Percentiles rank a stretch among this genome's conserved stretches.
These are phyloP conservation scores for Suillus cothurnatus DNA, from an alignment of 768 basidiomycete species.

Conservation along the genomic window DNA sequence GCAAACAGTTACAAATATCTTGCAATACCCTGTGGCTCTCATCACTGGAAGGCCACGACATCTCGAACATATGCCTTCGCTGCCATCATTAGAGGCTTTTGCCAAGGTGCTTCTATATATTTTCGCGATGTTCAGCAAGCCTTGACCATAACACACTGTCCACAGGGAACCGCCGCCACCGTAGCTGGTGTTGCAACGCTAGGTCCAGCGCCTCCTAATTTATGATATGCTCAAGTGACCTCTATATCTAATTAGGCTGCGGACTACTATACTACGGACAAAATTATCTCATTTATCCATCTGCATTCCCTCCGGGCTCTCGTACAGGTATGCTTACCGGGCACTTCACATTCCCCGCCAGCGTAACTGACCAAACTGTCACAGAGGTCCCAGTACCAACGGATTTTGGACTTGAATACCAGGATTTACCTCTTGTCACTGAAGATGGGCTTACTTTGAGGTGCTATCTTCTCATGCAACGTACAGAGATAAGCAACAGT, in stretches of 20 bases:
- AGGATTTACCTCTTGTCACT: constrained; percentile 72
- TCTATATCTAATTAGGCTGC: constrained; percentile 45
- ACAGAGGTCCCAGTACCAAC: constrained; percentile 73
- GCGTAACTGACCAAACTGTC: neutral
- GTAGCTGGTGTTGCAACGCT: constrained; percentile 59
- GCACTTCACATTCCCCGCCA: neutral
- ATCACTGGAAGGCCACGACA: neutral
- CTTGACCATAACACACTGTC: neutral
- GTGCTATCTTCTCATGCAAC: constrained; percentile 77
- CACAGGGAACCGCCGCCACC: constrained; percentile 57
- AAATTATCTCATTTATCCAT: constrained; percentile 88
- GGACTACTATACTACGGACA: constrained; percentile 86
- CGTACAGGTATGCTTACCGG: constrained; percentile 60
- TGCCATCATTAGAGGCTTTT: constrained; percentile 46
- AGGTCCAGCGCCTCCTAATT: constrained; percentile 38
- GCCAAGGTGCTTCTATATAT: constrained; percentile 39
- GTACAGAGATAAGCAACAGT: constrained; percentile 43
- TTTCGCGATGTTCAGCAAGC: too few relatives aligned
- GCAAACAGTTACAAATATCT: constrained; percentile 4
- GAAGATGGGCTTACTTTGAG: constrained; percentile 71
- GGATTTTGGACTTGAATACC: constrained; percentile 72
- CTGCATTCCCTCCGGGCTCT: constrained; percentile 79
- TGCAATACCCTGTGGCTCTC: too few relatives aligned
- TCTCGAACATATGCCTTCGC: constrained; percentile 5
- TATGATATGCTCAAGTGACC: neutral